These are phyloP conservation scores for Closterium sp. DNA, from an alignment of 139 green algal genomes.

Conservation along the genomic window DNA sequence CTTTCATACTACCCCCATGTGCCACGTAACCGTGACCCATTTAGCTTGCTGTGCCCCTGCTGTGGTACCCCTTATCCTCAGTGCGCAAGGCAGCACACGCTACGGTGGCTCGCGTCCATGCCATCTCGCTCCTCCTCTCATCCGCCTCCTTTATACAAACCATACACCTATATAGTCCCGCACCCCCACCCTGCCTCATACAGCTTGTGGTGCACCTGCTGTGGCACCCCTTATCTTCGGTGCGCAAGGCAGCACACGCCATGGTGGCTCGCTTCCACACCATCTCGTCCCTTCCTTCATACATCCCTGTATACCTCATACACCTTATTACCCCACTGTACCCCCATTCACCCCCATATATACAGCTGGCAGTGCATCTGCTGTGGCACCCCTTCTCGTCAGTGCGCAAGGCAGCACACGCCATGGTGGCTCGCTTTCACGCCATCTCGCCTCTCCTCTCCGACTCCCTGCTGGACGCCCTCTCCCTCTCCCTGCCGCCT, in stretches of 20 bases:
- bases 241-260: conserved; percentile 14
- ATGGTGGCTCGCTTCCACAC: not conserved
- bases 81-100: conserved; percentile 20
- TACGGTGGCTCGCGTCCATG: not conserved
- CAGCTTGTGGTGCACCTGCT: not conserved
- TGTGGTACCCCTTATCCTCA: conserved; percentile 21
- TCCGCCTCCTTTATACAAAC: conserved; percentile 27
- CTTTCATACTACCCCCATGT: too few species aligned
- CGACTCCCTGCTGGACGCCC: conserved; percentile 37
- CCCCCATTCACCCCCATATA: not conserved
- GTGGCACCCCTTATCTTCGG: conserved; percentile 19
- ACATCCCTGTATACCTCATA: too few species aligned
- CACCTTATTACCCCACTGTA: too few species aligned
- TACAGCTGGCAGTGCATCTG: conserved; percentile 37
- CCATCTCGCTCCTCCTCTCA: conserved; percentile 5
- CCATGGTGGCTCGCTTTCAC: conserved; percentile 8
- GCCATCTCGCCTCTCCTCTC: conserved; percentile 19
- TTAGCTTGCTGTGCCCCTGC: conserved; percentile 27
- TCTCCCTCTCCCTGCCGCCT: conserved; percentile 27
- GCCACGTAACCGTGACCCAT: too few species aligned
- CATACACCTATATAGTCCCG: not conserved
- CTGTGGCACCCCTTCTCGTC: conserved; percentile 29
- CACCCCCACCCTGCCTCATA: too few species aligned
- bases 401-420: conserved; percentile 17
- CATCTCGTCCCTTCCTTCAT: conserved; percentile 8